phyloP scores from a whole-genome alignment of 805 yeast species.

The Myxozyma vanderwaltii region DNA sequence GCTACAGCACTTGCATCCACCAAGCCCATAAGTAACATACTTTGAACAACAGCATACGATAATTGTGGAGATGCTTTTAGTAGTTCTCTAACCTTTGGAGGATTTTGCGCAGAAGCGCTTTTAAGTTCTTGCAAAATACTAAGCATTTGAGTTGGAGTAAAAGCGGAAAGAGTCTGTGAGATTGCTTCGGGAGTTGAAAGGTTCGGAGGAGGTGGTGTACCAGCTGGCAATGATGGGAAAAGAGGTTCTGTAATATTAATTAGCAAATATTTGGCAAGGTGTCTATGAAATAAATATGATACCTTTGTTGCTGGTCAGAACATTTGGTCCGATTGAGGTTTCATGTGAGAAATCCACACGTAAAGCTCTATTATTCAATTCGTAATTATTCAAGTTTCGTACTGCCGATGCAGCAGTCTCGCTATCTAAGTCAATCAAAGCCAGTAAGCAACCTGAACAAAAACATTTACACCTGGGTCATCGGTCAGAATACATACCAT shows the following conservation, averaged over 20 bases:
- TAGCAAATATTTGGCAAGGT: not conserved
- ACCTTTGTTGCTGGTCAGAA: slow-evolving; percentile 9
- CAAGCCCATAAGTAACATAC: slow-evolving; percentile 50
- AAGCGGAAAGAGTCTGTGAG: slow-evolving; percentile 49
- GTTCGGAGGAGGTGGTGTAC: slow-evolving; percentile 48
- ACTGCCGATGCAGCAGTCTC: slow-evolving; percentile 92
- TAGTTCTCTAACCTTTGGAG: slow-evolving; percentile 59
- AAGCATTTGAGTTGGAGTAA: slow-evolving; percentile 52
- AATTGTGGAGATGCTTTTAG: slow-evolving; percentile 77
- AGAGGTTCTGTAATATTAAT: slow-evolving; percentile 13
- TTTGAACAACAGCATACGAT: slow-evolving; percentile 78
- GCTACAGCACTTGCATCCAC: slow-evolving; percentile 41
- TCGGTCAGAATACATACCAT: slow-evolving; percentile 44
- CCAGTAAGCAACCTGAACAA: not conserved
- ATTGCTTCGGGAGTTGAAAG: slow-evolving; percentile 49
- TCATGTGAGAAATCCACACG: slow-evolving; percentile 76
- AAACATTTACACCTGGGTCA: not conserved
- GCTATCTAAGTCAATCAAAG: slow-evolving; percentile 45
- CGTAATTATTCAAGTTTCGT: slow-evolving; percentile 77
- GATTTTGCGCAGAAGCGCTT: slow-evolving; percentile 57
- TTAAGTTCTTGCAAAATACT: slow-evolving; percentile 60
- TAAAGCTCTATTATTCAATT: slow-evolving; percentile 68
- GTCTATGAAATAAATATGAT: too few relatives aligned
- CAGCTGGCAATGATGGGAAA: slow-evolving; percentile 59
- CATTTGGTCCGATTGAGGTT: slow-evolving; percentile 39